phyloP scores from a whole-genome alignment of 148 eudicot genomes.

The Vaccinium macrocarpon region DNA sequence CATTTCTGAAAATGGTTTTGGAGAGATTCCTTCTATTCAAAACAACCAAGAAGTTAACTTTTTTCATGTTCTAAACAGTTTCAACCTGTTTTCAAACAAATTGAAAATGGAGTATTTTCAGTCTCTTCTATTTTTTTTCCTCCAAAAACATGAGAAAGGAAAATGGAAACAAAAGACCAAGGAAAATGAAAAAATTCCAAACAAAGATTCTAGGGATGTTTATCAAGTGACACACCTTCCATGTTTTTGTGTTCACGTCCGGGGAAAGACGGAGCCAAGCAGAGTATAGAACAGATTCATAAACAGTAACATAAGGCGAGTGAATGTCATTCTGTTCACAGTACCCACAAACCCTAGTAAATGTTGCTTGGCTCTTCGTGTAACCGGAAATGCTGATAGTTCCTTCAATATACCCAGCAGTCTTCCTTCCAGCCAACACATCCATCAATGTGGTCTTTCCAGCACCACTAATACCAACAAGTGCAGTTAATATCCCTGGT shows the following conservation, averaged over 20 bases:
- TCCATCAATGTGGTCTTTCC: slow-evolving; percentile 81
- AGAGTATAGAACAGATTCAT: slow-evolving; percentile 66
- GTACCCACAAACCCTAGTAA: slow-evolving; percentile 66
- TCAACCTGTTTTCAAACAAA: too few species aligned
- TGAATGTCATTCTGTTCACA: slow-evolving; percentile 52
- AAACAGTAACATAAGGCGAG: slow-evolving; percentile 48
- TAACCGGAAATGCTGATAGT: slow-evolving; percentile 53
- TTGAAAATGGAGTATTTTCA: neutral
- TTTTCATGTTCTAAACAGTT: too few species aligned
- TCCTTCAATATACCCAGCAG: slow-evolving; percentile 69
- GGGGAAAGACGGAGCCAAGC: slow-evolving; percentile 79
- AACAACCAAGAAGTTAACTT: neutral
- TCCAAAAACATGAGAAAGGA: neutral
- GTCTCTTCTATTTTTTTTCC: neutral
- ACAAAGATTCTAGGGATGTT: too few species aligned
- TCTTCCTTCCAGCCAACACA: slow-evolving; percentile 70
- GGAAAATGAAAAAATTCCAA: neutral
- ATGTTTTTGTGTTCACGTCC: slow-evolving; percentile 35
- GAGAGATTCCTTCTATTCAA: neutral
- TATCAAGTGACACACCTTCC: slow-evolving; percentile 33
- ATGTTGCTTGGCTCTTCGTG: slow-evolving; percentile 65
- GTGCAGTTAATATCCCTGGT: slow-evolving; percentile 73
- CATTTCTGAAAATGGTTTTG: neutral
- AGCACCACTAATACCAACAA: slow-evolving; percentile 79
- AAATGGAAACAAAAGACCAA: neutral